Evolutionary conservation across 495 filamentous ascomycete species (phyloP).

Genomic region (Aspergillus homomorphus): DNA sequence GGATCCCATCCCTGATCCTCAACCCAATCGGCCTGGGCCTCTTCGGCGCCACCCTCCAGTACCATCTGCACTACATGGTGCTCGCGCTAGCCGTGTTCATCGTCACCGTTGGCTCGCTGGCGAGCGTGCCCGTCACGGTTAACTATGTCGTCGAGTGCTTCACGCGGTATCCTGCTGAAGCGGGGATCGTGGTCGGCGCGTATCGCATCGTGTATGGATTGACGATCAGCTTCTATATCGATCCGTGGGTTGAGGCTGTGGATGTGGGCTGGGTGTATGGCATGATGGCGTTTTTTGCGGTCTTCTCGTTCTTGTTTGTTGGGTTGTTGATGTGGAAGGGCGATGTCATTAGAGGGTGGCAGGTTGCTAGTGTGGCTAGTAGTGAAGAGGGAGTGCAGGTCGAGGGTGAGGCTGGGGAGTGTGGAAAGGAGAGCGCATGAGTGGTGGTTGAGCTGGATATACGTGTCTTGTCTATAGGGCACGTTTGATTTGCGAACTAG

Average conservation of each 20-base stretch:
- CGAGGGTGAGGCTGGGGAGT: background rate
- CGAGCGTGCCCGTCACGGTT: constrained; percentile 33
- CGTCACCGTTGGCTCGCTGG: constrained; percentile 30
- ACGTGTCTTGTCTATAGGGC: too few relatives aligned
- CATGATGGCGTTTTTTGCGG: constrained; percentile 36
- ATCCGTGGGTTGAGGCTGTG: constrained; percentile 33
- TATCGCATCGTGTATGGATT: constrained; percentile 35
- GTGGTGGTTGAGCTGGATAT: too few relatives aligned
- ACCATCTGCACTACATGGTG: constrained; percentile 39
- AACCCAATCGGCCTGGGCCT: constrained; percentile 42
- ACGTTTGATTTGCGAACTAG: too few relatives aligned
- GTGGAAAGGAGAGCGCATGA: background rate
- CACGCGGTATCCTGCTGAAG: constrained; percentile 29
- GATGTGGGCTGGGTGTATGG: constrained; percentile 42
- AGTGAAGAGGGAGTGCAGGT: constrained; percentile 3
- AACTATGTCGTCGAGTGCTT: constrained; percentile 45
- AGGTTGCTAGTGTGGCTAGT: background rate
- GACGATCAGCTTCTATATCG: constrained; percentile 35
- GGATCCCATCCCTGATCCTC: constrained; percentile 28
- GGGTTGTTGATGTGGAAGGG: constrained; percentile 11
- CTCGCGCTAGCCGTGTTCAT: constrained; percentile 39
- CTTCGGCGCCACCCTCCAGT: constrained; percentile 40
- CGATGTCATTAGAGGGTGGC: constrained; percentile 7
- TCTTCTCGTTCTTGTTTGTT: constrained; percentile 5
- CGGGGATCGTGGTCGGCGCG: constrained; percentile 27